phyloP scores from a whole-genome alignment of 805 yeast species.

The Hanseniaspora lachancei region DNA sequence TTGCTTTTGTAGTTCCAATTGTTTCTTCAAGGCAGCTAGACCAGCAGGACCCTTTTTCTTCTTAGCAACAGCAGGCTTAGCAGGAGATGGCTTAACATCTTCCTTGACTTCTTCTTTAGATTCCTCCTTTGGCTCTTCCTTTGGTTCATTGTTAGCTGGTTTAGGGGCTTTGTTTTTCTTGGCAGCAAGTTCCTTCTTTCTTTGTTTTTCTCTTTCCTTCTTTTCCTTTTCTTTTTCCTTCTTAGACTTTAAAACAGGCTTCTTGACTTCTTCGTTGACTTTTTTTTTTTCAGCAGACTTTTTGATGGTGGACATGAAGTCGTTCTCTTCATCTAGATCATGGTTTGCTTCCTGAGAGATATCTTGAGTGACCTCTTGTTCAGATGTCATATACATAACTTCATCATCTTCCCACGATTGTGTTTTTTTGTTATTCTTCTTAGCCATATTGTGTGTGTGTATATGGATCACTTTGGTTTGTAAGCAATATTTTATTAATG shows the following conservation, averaged over 20 bases:
- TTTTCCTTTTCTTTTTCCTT: slow-evolving; percentile 90
- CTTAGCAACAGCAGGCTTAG: slow-evolving; percentile 29
- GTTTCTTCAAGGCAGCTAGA: slow-evolving; percentile 79
- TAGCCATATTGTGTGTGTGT: slow-evolving; percentile 26
- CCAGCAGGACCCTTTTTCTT: slow-evolving; percentile 81
- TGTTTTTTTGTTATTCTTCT: slow-evolving; percentile 40
- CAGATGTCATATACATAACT: slow-evolving; percentile 29
- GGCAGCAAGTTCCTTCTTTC: slow-evolving; percentile 44
- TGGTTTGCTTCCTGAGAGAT: slow-evolving; percentile 21
- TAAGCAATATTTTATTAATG: too few relatives aligned
- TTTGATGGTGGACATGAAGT: slow-evolving; percentile 73
- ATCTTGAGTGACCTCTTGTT: slow-evolving; percentile 17
- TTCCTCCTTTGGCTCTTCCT: slow-evolving; percentile 25
- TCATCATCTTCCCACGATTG: slow-evolving; percentile 72
- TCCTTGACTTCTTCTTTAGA: slow-evolving; percentile 24
- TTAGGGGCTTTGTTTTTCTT: slow-evolving; percentile 30
- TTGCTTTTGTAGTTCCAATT: slow-evolving; percentile 77
- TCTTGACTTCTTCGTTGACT: slow-evolving; percentile 54
- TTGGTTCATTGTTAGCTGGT: slow-evolving; percentile 13
- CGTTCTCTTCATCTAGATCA: slow-evolving; percentile 35
- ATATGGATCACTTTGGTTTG: not conserved
- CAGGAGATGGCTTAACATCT: slow-evolving; percentile 29
- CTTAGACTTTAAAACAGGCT: slow-evolving; percentile 71
- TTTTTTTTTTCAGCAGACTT: slow-evolving; percentile 66
- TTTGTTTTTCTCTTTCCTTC: slow-evolving; percentile 79